Conservation (phyloP, 1,139 yeast genomes). For the Yamadazyma conglobata region DNA sequence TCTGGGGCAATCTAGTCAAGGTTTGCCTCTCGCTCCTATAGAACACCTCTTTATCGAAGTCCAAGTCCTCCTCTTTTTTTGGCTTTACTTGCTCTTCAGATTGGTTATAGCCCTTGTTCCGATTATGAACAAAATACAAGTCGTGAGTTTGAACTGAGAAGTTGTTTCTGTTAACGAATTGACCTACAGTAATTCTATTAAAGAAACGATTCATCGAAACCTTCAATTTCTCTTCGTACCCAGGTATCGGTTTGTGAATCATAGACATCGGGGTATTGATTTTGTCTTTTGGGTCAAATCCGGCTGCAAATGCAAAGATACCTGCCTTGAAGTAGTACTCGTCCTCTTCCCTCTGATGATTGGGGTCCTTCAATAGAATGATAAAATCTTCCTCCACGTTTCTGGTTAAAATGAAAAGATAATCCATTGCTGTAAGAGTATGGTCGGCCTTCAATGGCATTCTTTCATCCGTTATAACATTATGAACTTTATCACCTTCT, state of each 20-base stretch:
- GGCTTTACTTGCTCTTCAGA: conserved; percentile 26
- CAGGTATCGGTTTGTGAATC: conserved; percentile 64
- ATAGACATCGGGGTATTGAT: conserved; percentile 51
- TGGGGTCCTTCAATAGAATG: conserved; percentile 50
- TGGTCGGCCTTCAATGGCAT: conserved; percentile 30
- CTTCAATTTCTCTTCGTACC: conserved; percentile 52
- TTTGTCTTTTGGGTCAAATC: conserved; percentile 61
- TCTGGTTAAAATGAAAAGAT: conserved; percentile 41
- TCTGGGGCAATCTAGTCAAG: conserved; percentile 54
- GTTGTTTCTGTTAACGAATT: conserved; percentile 57
- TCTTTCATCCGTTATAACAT: conserved; percentile 38
- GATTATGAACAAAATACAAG: conserved; percentile 47
- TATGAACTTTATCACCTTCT: conserved; percentile 31
- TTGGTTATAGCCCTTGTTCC: conserved; percentile 45
- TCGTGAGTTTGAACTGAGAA: conserved; percentile 61
- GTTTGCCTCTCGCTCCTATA: conserved; percentile 62
- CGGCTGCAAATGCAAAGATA: conserved; percentile 68
- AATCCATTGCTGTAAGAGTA: conserved; percentile 22
- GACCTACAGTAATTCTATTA: conserved; percentile 44
- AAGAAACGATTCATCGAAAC: conserved; percentile 62
- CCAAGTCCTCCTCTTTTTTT: conserved; percentile 35
- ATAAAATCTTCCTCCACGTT: conserved; percentile 69
- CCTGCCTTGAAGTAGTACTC: conserved; percentile 68
- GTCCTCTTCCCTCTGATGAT: conserved; percentile 32
- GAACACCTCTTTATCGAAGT: conserved; percentile 52